Evolutionary conservation across 2,329 filamentous ascomycete species (phyloP), one percentile per base, ranked within the genome.

Genomic region (Raffaelea arxii): DNA sequence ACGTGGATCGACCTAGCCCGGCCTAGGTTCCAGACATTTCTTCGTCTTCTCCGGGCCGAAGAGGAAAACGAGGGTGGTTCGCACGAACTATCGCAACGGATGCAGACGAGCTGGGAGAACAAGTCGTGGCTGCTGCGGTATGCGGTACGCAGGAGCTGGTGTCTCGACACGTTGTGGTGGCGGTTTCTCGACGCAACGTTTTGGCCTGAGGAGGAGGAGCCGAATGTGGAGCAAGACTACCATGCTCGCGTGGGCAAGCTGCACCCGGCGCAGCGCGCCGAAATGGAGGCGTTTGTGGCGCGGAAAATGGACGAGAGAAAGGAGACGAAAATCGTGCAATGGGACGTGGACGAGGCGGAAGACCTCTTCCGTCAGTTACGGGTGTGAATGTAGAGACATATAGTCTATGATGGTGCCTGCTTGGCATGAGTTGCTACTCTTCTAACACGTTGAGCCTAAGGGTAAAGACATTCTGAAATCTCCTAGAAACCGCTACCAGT

Each of bases 31-130:
- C 9, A 30, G 9, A 30, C 27, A 30, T 30, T 30, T 16, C 9
- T 30, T 30, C 27, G 27, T 30, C 9, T 16, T 9, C 16, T 30
- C 9, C 27, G 16, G 16, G 16, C 9, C 9, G 27, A 30, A 30
- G 27, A 30, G 16, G 16, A 30, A 16, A 30, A 30, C 9, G 16
- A 9, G 27, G 27, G 9, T 9, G 27, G 27, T 30, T 9, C 27
- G 22, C 10, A 3, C 11, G 14, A 11, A 4, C 35, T 52, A n/a
- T 58, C 54, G 6, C 41, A 16, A 23, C 45, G 53, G 40, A 59
- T 60, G 55, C 44, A 50, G 25, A 49, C 58, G 49, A 58, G 54
- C 48, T 58, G 55, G 56, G 51, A 56, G 30, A 55, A 50, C 9
- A 44, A 52, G 12, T 53, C 57, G 47, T 58, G 45, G 47, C 46